phyloP scores from a whole-genome alignment of 2,329 filamentous ascomycete species.

The Sarocladiaceae sp. region DNA sequence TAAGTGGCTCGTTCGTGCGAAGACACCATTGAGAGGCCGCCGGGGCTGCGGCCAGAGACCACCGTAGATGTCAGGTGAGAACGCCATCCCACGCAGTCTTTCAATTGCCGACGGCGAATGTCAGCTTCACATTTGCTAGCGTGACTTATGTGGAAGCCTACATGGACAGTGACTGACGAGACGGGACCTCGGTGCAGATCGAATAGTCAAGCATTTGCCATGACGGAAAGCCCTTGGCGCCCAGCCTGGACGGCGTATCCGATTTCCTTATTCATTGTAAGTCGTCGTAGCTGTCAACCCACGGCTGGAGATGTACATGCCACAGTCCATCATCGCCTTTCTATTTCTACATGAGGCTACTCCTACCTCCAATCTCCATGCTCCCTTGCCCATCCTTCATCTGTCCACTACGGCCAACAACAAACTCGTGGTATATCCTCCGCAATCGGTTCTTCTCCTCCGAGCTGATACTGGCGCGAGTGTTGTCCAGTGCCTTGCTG shows the following conservation, averaged over 20 bases:
- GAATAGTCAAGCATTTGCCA: conserved; percentile 4
- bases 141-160: too few species aligned
- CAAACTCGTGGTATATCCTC: conserved; percentile 87
- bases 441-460: conserved; percentile 69
- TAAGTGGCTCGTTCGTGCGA: not conserved
- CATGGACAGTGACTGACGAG: too few species aligned
- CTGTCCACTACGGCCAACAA: conserved; percentile 86
- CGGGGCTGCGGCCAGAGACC: not conserved
- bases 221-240: not conserved
- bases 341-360: conserved; percentile 73
- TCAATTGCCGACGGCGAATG: not conserved
- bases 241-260: too few species aligned
- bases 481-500: conserved; percentile 66
- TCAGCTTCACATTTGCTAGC: not conserved
- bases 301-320: too few species aligned
- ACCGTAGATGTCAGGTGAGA: too few species aligned
- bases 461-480: conserved; percentile 73
- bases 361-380: conserved; percentile 86
- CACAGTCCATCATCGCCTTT: not conserved
- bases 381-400: conserved; percentile 90
- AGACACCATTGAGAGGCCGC: conserved; percentile 3
- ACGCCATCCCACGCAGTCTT: not conserved
- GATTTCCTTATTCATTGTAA: too few species aligned
- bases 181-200: not conserved
- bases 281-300: too few species aligned